Evolutionary conservation across 73 alveolate genomes (phyloP).

Genomic region (Paramecium caudatum): DNA sequence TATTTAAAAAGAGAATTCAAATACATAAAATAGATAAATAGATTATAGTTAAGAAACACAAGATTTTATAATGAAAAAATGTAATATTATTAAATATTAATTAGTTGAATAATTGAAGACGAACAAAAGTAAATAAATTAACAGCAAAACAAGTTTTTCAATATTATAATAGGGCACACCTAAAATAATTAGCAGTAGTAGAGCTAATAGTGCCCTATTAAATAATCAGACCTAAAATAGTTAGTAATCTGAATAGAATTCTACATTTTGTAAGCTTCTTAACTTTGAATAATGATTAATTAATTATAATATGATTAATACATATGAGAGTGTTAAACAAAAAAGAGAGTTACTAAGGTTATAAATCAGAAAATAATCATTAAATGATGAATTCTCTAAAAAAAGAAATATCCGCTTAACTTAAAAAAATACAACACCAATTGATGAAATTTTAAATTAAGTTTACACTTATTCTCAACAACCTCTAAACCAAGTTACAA

Average conservation of each 20-base stretch:
- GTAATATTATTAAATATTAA: not conserved
- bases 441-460: no score
- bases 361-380: not conserved
- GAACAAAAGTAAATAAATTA: not conserved
- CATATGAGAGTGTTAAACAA: not conserved
- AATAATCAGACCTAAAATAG: constrained; percentile 23
- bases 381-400: not conserved
- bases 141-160: constrained; percentile 60
- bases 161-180: constrained; percentile 40
- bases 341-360: not conserved
- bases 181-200: constrained; percentile 43
- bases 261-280: constrained; percentile 50
- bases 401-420: no score
- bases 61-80: constrained; percentile 51
- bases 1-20: constrained; percentile 10
- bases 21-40: not conserved
- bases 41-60: constrained; percentile 60
- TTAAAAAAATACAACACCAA: no score
- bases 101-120: constrained; percentile 57
- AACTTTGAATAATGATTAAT: constrained; percentile 54
- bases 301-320: not conserved
- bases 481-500: no score
- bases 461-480: no score
- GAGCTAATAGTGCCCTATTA: constrained; percentile 19
- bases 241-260: constrained; percentile 18